Evolutionary conservation across 2,329 filamentous ascomycete species (phyloP).

Genomic region (Cercospora beticola): DNA sequence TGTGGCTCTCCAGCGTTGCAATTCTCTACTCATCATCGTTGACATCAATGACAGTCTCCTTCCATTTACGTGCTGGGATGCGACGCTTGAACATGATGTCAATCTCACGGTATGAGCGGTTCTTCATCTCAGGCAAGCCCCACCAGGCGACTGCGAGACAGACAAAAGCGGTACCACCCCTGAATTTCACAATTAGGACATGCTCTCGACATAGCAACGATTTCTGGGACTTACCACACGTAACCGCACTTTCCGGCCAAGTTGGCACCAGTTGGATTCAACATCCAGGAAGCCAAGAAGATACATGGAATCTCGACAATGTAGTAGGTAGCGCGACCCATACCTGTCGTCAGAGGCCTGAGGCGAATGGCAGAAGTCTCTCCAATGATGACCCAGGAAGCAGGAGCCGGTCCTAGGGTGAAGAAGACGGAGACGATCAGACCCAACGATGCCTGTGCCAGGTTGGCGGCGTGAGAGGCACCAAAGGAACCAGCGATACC

Average conservation of each 20-base stretch:
- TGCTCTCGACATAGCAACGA: no score
- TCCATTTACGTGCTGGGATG: constrained; percentile 57
- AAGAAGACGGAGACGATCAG: constrained; percentile 66
- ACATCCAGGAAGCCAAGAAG: constrained; percentile 57
- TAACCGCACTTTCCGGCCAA: constrained; percentile 58
- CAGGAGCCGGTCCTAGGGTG: constrained; percentile 61
- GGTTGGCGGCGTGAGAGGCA: constrained; percentile 40
- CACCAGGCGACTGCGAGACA: constrained; percentile 54
- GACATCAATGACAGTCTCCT: constrained; percentile 57
- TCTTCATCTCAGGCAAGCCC: constrained; percentile 58
- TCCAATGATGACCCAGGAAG: constrained; percentile 66
- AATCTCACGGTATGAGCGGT: constrained; percentile 60
- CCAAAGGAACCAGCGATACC: constrained; percentile 59
- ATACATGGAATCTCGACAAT: constrained; percentile 65
- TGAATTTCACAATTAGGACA: neutral
- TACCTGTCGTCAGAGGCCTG: constrained; percentile 63
- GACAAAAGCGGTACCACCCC: constrained; percentile 57
- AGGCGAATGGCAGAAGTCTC: constrained; percentile 67
- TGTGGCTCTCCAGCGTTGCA: neutral
- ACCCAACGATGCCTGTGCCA: constrained; percentile 62
- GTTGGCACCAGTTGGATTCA: constrained; percentile 51
- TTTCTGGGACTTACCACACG: constrained; percentile 43
- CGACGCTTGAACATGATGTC: constrained; percentile 59
- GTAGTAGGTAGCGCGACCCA: constrained; percentile 65
- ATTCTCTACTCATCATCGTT: constrained; percentile 60